These are phyloP conservation scores for Penicillium pulvis DNA, from an alignment of 495 filamentous ascomycete genomes.

Conservation along the genomic window DNA sequence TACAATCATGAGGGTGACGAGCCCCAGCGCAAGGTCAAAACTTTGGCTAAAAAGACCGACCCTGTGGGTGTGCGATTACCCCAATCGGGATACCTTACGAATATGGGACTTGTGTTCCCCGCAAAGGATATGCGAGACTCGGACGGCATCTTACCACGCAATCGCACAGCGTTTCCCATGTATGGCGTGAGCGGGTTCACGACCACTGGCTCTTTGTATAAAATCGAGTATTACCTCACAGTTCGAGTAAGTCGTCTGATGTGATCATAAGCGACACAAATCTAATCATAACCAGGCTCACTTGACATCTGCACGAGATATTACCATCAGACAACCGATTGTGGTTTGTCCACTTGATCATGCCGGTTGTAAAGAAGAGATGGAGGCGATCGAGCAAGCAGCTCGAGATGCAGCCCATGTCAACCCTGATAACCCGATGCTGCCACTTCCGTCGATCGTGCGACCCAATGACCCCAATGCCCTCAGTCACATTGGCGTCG, in stretches of 20 bases:
- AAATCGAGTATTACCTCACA: constrained; percentile 94
- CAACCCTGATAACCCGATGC: constrained; percentile 82
- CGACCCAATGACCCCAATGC: constrained; percentile 74
- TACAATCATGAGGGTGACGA: constrained; percentile 99
- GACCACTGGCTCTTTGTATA: constrained; percentile 91
- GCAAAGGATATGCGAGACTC: constrained; percentile 84
- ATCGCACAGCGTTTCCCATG: constrained; percentile 84
- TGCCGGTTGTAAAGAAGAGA: constrained; percentile 94
- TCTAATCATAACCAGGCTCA: constrained; percentile 63
- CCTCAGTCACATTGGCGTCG: constrained; percentile 74
- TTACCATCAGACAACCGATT: constrained; percentile 87
- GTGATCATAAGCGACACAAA: neutral
- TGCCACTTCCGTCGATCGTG: constrained; percentile 81
- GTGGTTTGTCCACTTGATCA: constrained; percentile 96
- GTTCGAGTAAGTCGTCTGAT: constrained; percentile 70
- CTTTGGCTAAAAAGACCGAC: constrained; percentile 81
- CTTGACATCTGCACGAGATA: constrained; percentile 88
- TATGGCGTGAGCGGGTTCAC: constrained; percentile 90
- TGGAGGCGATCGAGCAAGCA: constrained; percentile 95
- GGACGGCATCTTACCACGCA: constrained; percentile 84
- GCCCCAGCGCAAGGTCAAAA: constrained; percentile 86
- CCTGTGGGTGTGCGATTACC: constrained; percentile 78
- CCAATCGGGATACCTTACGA: constrained; percentile 85
- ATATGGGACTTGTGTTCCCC: constrained; percentile 88
- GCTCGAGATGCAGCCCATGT: constrained; percentile 89